Percentiles rank a stretch among this genome's conserved stretches.
Conservation (phyloP, 768 basidiomycete species). For the Candolleomyces aberdarensis region DNA sequence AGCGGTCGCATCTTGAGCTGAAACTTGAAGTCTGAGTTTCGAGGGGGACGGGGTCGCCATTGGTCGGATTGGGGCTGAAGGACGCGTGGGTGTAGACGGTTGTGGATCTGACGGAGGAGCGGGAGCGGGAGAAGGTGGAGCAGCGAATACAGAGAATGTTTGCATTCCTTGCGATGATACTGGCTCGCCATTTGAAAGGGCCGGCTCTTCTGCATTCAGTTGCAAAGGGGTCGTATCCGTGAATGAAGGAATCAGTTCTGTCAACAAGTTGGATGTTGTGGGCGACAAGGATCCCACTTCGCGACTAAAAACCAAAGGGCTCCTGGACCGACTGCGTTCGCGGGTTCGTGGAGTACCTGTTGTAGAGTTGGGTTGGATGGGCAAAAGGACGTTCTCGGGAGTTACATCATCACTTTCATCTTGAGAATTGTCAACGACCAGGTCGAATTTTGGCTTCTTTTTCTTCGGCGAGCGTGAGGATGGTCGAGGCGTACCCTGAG, state of each 20-base stretch:
- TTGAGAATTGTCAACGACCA: conserved; percentile 18
- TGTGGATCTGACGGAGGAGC: conserved; percentile 10
- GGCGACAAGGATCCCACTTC: conserved; percentile 62
- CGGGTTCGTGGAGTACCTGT: conserved; percentile 15
- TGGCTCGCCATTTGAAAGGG: neutral
- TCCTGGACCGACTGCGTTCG: conserved; percentile 18
- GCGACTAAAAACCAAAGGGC: conserved; percentile 23
- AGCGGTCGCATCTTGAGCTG: conserved; percentile 32
- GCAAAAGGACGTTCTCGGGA: conserved; percentile 7
- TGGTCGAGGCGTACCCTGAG: conserved; percentile 13
- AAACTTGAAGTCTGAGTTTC: conserved; percentile 29
- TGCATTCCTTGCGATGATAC: conserved; percentile 1
- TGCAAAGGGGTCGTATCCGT: conserved; percentile 6
- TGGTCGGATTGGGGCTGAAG: conserved; percentile 22
- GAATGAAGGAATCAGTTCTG: conserved; percentile 19
- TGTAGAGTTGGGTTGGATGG: conserved; percentile 13
- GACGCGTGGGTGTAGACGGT: conserved; percentile 21
- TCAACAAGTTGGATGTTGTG: conserved; percentile 37
- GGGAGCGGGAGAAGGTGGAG: conserved; percentile 11
- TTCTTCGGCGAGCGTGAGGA: conserved; percentile 19
- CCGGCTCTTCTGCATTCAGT: neutral
- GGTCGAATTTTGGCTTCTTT: conserved; percentile 15
- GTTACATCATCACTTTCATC: conserved; percentile 10
- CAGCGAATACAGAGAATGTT: conserved; percentile 17
- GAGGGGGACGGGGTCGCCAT: conserved; percentile 20